phyloP scores from a whole-genome alignment of 495 filamentous ascomycete genomes.

The Tuber melanosporum region DNA sequence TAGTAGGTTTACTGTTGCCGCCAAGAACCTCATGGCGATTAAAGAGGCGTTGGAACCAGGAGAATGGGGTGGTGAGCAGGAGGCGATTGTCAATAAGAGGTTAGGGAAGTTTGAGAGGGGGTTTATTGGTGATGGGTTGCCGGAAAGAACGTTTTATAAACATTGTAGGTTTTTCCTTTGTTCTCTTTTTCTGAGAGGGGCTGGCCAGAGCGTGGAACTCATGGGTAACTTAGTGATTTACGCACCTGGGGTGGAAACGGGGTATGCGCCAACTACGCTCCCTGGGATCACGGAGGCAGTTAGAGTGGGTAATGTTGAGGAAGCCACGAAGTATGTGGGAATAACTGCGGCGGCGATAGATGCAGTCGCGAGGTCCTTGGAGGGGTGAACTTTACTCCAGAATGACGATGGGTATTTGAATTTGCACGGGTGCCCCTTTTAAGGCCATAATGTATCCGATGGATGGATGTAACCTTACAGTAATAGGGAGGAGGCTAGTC shows the following conservation, averaged over 20 bases:
- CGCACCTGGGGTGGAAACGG: slow-evolving; percentile 29
- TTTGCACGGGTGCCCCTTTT: background rate
- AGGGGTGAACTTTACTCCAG: background rate
- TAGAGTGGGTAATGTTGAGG: slow-evolving; percentile 27
- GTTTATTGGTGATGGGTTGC: slow-evolving; percentile 41
- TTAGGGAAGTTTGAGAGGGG: slow-evolving; percentile 39
- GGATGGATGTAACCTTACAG: background rate
- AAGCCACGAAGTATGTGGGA: slow-evolving; percentile 37
- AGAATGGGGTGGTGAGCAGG: slow-evolving; percentile 20
- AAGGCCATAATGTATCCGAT: background rate
- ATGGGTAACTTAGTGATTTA: slow-evolving; percentile 25
- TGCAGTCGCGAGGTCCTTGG: background rate
- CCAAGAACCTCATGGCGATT: background rate
- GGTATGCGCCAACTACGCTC: slow-evolving; percentile 40
- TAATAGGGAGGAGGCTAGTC: background rate
- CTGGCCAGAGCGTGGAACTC: background rate
- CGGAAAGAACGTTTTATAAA: slow-evolving; percentile 41
- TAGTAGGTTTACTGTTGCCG: background rate
- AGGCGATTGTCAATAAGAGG: slow-evolving; percentile 37
- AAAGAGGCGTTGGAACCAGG: slow-evolving; percentile 12
- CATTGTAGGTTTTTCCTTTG: slow-evolving; percentile 36
- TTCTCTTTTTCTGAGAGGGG: background rate
- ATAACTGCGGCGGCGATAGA: slow-evolving; percentile 40
- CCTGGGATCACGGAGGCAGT: slow-evolving; percentile 43
- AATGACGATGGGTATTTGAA: background rate